Evolutionary conservation across 805 yeast species (phyloP).

Genomic region (Wickerhamiella australiensis): DNA sequence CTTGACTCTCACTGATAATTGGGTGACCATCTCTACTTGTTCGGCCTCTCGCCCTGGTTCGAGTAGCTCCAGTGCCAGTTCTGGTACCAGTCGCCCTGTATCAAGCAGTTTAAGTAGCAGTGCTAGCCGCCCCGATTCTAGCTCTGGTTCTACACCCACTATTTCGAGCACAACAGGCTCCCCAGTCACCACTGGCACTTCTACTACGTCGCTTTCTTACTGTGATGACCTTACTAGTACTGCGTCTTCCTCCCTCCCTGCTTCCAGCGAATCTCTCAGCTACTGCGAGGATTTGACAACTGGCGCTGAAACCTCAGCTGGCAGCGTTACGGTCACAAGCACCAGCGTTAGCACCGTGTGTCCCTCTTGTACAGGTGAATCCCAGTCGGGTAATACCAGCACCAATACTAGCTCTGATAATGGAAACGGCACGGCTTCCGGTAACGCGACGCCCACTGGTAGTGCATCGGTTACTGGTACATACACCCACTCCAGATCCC

Average conservation of each 20-base stretch:
- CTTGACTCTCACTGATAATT: no score
- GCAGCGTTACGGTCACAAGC: no score
- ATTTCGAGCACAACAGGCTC: background rate
- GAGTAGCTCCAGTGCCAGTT: no score
- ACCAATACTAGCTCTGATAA: no score
- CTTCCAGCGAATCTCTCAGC: background rate
- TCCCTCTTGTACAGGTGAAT: background rate
- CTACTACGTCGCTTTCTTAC: background rate
- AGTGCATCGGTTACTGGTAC: no score
- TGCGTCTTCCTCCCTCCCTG: background rate
- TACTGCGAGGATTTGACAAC: background rate
- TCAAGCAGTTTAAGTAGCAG: no score
- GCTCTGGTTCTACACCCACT: no score
- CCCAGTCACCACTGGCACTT: background rate
- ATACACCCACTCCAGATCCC: background rate
- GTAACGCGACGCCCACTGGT: background rate
- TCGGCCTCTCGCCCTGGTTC: no score
- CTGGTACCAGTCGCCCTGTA: no score
- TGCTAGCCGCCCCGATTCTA: no score
- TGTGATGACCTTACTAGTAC: background rate
- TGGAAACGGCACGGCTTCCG: no score
- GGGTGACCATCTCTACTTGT: no score
- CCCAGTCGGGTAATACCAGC: background rate
- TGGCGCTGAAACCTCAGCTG: background rate
- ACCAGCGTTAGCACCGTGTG: background rate